Evolutionary conservation across 805 yeast species (phyloP).

Genomic region (Ogataea nakhonphanomensis): DNA sequence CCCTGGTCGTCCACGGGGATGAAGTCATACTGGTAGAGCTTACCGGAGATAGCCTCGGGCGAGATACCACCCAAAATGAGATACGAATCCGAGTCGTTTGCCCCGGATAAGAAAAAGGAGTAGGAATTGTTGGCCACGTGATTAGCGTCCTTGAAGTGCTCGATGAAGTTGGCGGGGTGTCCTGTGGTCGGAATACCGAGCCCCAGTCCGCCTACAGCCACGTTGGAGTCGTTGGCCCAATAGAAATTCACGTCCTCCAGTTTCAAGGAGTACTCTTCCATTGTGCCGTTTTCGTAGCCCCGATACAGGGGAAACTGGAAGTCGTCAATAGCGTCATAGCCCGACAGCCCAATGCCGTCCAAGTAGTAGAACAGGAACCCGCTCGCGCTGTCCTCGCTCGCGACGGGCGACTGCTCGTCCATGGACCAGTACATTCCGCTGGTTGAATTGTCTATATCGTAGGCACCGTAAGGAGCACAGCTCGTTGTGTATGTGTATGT

Average conservation of each 20-base stretch:
- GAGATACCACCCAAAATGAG: constrained; percentile 61
- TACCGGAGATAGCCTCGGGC: constrained; percentile 41
- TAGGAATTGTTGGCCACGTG: constrained; percentile 39
- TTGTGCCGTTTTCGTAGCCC: constrained; percentile 9
- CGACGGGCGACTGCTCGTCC: background rate
- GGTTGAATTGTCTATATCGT: constrained; percentile 22
- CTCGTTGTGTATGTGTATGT: background rate
- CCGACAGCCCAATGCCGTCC: constrained; percentile 24
- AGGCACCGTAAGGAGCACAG: constrained; percentile 29
- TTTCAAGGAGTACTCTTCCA: constrained; percentile 7
- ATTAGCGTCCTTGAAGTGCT: constrained; percentile 29
- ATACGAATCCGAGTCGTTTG: constrained; percentile 28
- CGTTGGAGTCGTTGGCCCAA: constrained; percentile 35
- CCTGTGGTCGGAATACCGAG: constrained; percentile 34
- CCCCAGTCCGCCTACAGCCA: constrained; percentile 44
- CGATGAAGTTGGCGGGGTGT: constrained; percentile 32
- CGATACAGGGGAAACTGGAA: constrained; percentile 15
- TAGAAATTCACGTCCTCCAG: constrained; percentile 35
- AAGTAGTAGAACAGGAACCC: constrained; percentile 12
- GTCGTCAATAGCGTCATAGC: constrained; percentile 26
- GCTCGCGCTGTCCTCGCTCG: constrained; percentile 13
- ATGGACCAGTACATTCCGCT: constrained; percentile 15
- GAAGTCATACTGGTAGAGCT: constrained; percentile 46
- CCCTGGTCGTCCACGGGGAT: constrained; percentile 38
- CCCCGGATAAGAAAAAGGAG: constrained; percentile 39